These are phyloP conservation scores for Mycosphaerella sp. DNA, from an alignment of 2,329 filamentous ascomycete genomes.

Conservation along the genomic window DNA sequence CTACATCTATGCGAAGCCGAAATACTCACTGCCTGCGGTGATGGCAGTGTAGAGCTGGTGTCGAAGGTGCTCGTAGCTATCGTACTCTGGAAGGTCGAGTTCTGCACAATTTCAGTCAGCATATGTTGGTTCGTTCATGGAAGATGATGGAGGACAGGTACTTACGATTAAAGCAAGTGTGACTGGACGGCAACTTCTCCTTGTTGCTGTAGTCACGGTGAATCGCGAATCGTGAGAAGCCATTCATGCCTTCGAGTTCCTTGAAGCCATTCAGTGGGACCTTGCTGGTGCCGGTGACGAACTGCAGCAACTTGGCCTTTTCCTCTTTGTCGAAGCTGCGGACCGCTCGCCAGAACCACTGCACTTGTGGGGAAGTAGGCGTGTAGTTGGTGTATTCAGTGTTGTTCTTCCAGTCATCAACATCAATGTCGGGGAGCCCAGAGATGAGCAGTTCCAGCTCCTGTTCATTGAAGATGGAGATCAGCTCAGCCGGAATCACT, in stretches of 20 bases:
- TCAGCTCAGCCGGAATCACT: constrained; percentile 87
- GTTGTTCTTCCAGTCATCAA: constrained; percentile 99
- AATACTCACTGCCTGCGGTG: constrained; percentile 94
- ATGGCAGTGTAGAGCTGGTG: constrained; percentile 90
- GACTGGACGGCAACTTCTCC: constrained; percentile 87
- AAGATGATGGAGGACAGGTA: constrained; percentile 30
- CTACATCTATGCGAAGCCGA: constrained; percentile 74
- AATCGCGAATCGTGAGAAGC: constrained; percentile 96
- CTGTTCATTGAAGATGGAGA: constrained; percentile 98
- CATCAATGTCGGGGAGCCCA: constrained; percentile 90
- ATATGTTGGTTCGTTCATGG: constrained; percentile 4
- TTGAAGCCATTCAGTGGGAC: constrained; percentile 98
- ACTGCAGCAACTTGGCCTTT: constrained; percentile 91
- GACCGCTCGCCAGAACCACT: constrained; percentile 99
- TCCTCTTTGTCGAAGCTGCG: constrained; percentile 99
- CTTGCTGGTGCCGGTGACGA: constrained; percentile 97
- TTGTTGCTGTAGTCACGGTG: constrained; percentile 97
- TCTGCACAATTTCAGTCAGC: constrained; percentile 52
- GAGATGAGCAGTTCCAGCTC: constrained; percentile 95
- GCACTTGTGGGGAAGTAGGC: constrained; percentile 88
- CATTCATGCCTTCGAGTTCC: constrained; percentile 98
- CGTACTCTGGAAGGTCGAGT: constrained; percentile 96
- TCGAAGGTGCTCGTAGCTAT: constrained; percentile 85
- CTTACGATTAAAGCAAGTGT: constrained; percentile 99
- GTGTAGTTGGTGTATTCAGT: constrained; percentile 98